Percentiles rank a stretch among this genome's conserved stretches.
Evolutionary conservation across 108 stramenopile species (phyloP).

Genomic region (Pseudonitzschia delicatissima): DNA sequence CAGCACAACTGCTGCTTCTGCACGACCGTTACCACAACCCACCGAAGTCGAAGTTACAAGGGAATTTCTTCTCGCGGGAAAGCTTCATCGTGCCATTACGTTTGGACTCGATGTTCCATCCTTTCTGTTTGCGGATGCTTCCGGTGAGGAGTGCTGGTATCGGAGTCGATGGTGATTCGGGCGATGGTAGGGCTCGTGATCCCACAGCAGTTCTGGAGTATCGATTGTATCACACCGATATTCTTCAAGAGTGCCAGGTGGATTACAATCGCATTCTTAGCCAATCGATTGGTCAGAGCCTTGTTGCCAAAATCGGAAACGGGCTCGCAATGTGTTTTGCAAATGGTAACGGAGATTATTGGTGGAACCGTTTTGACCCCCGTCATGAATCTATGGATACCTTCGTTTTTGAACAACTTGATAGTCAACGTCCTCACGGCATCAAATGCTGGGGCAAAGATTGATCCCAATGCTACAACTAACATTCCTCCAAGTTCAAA

Average conservation of each 20-base stretch:
- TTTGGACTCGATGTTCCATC: slow-evolving; percentile 87
- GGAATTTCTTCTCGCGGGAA: slow-evolving; percentile 75
- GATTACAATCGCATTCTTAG: slow-evolving; percentile 83
- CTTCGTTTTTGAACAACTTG: slow-evolving; percentile 69
- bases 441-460: neutral
- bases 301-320: slow-evolving; percentile 58
- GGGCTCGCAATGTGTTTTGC: slow-evolving; percentile 53
- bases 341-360: slow-evolving; percentile 71
- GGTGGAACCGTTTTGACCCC: slow-evolving; percentile 58
- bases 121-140: slow-evolving; percentile 76
- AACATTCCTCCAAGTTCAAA: no score
- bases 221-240: slow-evolving; percentile 53
- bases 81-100: slow-evolving; percentile 75
- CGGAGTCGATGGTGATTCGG: neutral
- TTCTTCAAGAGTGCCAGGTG: slow-evolving; percentile 72
- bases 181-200: slow-evolving; percentile 1
- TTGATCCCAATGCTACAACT: slow-evolving; percentile 6
- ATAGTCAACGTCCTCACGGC: slow-evolving; percentile 33
- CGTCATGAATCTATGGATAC: slow-evolving; percentile 66
- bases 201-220: slow-evolving; percentile 60
- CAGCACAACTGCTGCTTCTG: neutral
- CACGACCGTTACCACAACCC: neutral
- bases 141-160: slow-evolving; percentile 62
- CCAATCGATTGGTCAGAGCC: slow-evolving; percentile 57
- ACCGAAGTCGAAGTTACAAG: slow-evolving; percentile 70